A percentile compares a stretch with the other conserved stretches of the same genome.
Evolutionary conservation across 2,329 filamentous ascomycete species (phyloP).

Genomic region (Ophiostoma quercus): DNA sequence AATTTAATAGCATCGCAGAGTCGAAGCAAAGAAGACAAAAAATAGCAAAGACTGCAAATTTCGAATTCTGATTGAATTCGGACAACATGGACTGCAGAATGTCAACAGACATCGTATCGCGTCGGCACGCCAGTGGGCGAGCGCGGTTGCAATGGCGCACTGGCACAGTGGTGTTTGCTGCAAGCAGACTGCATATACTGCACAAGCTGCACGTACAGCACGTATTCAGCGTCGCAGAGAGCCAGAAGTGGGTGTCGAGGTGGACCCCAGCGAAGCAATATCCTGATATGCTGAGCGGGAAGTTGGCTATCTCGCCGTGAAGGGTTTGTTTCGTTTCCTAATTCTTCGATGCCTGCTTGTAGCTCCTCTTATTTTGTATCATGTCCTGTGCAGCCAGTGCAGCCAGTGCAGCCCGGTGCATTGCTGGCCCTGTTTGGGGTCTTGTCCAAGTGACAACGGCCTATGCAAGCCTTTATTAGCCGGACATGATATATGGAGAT

Average conservation of each 20-base stretch:
- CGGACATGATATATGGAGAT: neutral
- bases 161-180: constrained; percentile 2
- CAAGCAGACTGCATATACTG: neutral
- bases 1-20: neutral
- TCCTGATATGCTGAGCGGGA: neutral
- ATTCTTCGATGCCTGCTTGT: neutral
- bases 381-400: neutral
- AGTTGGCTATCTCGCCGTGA: neutral
- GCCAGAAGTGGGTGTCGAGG: neutral
- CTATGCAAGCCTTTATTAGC: neutral
- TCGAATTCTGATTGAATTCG: neutral
- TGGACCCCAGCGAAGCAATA: constrained; percentile 2
- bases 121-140: constrained; percentile 3
- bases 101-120: neutral
- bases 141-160: neutral
- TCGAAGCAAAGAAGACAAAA: neutral
- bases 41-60: neutral
- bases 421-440: too few relatives aligned
- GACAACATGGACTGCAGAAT: neutral
- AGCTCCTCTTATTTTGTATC: neutral
- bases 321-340: neutral
- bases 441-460: neutral
- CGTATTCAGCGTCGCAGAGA: constrained; percentile 3
- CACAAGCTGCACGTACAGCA: neutral
- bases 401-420: neutral